Conservation (phyloP, 345 rosid genomes). For the Brassica nigra region DNA sequence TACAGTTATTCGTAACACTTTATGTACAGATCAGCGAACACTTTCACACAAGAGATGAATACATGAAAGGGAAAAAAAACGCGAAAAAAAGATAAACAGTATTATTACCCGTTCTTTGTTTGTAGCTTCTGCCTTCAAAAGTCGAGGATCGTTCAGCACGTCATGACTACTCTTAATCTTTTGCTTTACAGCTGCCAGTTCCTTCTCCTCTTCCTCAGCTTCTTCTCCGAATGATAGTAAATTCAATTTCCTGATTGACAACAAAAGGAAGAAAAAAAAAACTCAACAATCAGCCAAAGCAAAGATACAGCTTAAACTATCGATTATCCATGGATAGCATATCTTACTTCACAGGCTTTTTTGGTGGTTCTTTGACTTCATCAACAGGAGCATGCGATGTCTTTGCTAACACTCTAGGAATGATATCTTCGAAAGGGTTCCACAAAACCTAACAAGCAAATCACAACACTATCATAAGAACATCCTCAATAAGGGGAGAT, state of each 20-base stretch:
- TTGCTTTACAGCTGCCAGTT: slow-evolving; percentile 64
- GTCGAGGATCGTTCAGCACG: slow-evolving; percentile 92
- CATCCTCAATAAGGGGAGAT: neutral
- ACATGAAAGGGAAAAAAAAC: neutral
- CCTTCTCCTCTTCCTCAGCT: slow-evolving; percentile 96
- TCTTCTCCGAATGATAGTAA: slow-evolving; percentile 97
- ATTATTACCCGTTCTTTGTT: slow-evolving; percentile 54
- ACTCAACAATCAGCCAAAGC: slow-evolving; percentile 23
- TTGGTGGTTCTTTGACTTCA: slow-evolving; percentile 59
- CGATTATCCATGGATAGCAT: neutral
- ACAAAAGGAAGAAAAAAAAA: slow-evolving; percentile 12
- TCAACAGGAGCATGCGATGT: slow-evolving; percentile 44
- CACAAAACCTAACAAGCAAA: slow-evolving; percentile 63
- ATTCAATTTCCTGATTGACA: slow-evolving; percentile 70
- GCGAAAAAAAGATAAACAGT: neutral
- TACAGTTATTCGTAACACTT: neutral
- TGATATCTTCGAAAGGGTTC: slow-evolving; percentile 96
- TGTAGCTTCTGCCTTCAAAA: slow-evolving; percentile 60
- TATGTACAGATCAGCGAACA: slow-evolving; percentile 1
- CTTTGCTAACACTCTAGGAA: slow-evolving; percentile 58
- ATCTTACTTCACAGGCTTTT: slow-evolving; percentile 81
- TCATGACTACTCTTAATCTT: slow-evolving; percentile 97
- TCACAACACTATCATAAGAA: slow-evolving; percentile 14
- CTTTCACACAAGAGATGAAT: slow-evolving; percentile 1
- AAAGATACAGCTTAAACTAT: slow-evolving; percentile 20